phyloP scores from a whole-genome alignment of 805 yeast genomes.

The Soucietia sequanensis region DNA sequence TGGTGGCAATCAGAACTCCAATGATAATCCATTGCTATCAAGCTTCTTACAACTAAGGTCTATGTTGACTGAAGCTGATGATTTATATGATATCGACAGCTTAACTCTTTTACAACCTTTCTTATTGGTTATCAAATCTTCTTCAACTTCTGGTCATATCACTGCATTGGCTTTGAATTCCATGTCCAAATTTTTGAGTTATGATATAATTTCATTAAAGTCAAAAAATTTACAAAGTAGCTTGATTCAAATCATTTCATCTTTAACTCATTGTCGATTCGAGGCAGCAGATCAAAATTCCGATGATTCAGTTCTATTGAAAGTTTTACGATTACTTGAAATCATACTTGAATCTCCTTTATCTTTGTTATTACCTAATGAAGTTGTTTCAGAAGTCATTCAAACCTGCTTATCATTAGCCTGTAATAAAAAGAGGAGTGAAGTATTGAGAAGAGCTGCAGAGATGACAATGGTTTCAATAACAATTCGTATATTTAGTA shows the following conservation, averaged over 20 bases:
- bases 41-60: slow-evolving; percentile 78
- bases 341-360: slow-evolving; percentile 59
- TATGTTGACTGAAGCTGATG: slow-evolving; percentile 56
- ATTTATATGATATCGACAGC: slow-evolving; percentile 60
- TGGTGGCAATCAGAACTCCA: slow-evolving; percentile 3
- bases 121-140: slow-evolving; percentile 75
- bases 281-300: slow-evolving; percentile 92
- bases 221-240: slow-evolving; percentile 58
- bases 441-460: slow-evolving; percentile 83
- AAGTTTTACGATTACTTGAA: slow-evolving; percentile 76
- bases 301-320: slow-evolving; percentile 87
- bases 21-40: slow-evolving; percentile 61
- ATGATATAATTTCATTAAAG: slow-evolving; percentile 57
- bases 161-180: slow-evolving; percentile 81
- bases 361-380: slow-evolving; percentile 71
- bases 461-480: slow-evolving; percentile 75
- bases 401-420: slow-evolving; percentile 92
- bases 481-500: slow-evolving; percentile 65
- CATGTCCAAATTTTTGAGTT: slow-evolving; percentile 67
- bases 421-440: slow-evolving; percentile 88
- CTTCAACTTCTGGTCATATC: slow-evolving; percentile 81
- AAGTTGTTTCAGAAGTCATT: slow-evolving; percentile 80
- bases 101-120: slow-evolving; percentile 83
- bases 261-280: slow-evolving; percentile 91
- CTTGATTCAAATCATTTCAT: slow-evolving; percentile 62